Conservation (phyloP, 192 early-diverging fungal species). For the Entomortierella chlamydospora region DNA sequence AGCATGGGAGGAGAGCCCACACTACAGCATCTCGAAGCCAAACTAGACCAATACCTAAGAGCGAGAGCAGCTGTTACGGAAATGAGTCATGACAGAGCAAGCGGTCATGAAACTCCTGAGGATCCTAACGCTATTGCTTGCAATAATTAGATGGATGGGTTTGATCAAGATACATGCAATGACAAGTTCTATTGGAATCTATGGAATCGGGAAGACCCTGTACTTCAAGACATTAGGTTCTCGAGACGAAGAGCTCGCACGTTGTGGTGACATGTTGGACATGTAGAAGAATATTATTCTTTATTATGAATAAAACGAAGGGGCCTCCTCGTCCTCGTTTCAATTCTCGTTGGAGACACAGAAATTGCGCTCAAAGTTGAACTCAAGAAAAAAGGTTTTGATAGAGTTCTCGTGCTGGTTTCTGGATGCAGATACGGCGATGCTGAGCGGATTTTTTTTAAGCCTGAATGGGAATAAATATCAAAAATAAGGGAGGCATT, state of each 20-base stretch:
- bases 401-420: not conserved
- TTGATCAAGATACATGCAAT: constrained; percentile 36
- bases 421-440: not conserved
- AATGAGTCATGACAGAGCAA: too few species aligned
- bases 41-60: constrained; percentile 25
- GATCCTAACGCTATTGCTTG: not conserved
- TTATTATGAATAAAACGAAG: too few species aligned
- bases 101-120: not conserved
- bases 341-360: not conserved
- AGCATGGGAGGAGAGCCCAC: not conserved
- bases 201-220: constrained; percentile 12
- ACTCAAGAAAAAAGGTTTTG: constrained; percentile 5
- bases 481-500: too few species aligned
- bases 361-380: not conserved
- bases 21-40: constrained; percentile 28
- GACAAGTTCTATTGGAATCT: constrained; percentile 37
- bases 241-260: constrained; percentile 25
- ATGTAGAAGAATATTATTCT: not conserved
- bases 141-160: constrained; percentile 10
- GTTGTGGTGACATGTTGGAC: constrained; percentile 30
- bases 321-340: not conserved
- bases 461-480: not conserved
- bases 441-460: not conserved
- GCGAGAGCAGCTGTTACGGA: not conserved
- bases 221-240: constrained; percentile 24